A percentile compares a stretch with the other conserved stretches of the same genome.
These are phyloP conservation scores for Yamadazyma triangularis DNA, from an alignment of 1,139 yeast species.

Conservation along the genomic window DNA sequence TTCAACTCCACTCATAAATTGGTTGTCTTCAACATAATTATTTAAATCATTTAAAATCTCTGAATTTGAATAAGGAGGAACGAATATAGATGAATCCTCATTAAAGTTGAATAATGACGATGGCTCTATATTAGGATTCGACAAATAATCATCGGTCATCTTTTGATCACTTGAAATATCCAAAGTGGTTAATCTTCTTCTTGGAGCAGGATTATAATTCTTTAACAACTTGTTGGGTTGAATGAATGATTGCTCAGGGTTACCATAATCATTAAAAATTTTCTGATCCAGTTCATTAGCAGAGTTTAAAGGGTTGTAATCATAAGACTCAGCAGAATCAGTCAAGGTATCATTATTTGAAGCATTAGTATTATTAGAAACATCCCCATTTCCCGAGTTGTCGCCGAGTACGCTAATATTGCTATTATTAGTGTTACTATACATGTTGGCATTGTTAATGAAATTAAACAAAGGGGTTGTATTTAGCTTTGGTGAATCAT, in stretches of 20 bases:
- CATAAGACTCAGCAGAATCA: neutral
- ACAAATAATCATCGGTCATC: slow-evolving; percentile 28
- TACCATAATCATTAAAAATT: slow-evolving; percentile 32
- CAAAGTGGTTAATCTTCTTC: slow-evolving; percentile 34
- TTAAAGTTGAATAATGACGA: slow-evolving; percentile 31
- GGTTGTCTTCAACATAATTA: slow-evolving; percentile 33
- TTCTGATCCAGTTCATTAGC: slow-evolving; percentile 6
- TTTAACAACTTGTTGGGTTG: slow-evolving; percentile 14
- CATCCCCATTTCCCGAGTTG: too few species aligned
- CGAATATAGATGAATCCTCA: slow-evolving; percentile 26
- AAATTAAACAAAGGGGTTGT: slow-evolving; percentile 1
- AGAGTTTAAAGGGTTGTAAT: neutral
- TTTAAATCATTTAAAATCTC: slow-evolving; percentile 23
- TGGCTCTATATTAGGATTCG: slow-evolving; percentile 42
- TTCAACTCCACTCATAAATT: slow-evolving; percentile 27
- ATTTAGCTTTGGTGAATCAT: neutral
- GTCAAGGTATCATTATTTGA: neutral
- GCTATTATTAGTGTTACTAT: neutral
- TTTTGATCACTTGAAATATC: neutral
- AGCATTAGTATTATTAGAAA: neutral
- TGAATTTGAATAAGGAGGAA: slow-evolving; percentile 15
- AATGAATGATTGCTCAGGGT: slow-evolving; percentile 30
- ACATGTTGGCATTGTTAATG: neutral
- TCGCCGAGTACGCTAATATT: too few species aligned
- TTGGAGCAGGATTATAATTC: slow-evolving; percentile 9